phyloP scores from a whole-genome alignment of 202 grass and related monocot genomes.

The Digitaria exilis region DNA sequence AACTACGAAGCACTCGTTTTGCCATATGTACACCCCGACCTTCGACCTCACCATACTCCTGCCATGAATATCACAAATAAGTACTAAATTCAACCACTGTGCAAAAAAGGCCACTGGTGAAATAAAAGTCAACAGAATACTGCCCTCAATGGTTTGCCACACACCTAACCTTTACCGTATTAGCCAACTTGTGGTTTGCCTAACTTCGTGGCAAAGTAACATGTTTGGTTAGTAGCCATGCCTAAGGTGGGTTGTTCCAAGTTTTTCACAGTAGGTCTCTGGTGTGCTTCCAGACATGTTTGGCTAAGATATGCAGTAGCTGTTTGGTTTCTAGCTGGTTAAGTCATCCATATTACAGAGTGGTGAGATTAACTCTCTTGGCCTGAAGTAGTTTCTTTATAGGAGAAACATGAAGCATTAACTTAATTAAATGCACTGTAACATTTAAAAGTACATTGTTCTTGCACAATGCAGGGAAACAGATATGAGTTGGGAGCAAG shows the following conservation, averaged over 20 bases:
- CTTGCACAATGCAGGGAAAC: not conserved
- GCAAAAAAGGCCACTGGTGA: not conserved
- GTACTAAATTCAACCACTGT: not conserved
- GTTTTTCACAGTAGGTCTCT: not conserved
- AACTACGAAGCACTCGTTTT: conserved; percentile 57
- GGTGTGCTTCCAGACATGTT: not conserved
- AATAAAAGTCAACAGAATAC: not conserved
- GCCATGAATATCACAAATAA: conserved; percentile 18
- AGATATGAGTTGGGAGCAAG: not conserved
- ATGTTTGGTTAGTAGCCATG: not conserved
- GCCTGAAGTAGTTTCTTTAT: not conserved
- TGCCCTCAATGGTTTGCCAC: not conserved
- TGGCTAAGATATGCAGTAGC: not conserved
- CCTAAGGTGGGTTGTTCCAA: not conserved
- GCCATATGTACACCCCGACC: conserved; percentile 65
- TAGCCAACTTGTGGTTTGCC: not conserved
- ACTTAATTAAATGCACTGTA: not conserved
- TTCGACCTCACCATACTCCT: conserved; percentile 72
- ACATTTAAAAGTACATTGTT: not conserved
- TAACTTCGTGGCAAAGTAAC: not conserved
- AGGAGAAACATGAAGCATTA: not conserved
- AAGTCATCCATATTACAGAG: not conserved
- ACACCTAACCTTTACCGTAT: not conserved
- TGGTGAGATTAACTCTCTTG: not conserved
- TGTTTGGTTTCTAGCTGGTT: not conserved